A percentile compares a stretch with the other conserved stretches of the same genome.
Evolutionary conservation across 306 rosid genomes (phyloP).

Genomic region (Cucumis hystrix): DNA sequence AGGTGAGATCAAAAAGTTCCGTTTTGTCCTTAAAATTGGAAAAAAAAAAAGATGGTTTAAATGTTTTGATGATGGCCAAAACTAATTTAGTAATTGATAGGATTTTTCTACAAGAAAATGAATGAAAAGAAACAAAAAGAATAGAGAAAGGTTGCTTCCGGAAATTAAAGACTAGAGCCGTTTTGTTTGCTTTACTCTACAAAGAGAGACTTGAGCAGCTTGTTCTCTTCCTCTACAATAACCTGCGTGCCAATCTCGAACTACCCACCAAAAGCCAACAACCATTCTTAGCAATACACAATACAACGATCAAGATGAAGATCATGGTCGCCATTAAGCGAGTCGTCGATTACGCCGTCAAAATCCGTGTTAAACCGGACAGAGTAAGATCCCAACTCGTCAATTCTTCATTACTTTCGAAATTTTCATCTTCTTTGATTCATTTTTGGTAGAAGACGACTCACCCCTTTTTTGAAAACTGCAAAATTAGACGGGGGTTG

Average conservation of each 20-base stretch:
- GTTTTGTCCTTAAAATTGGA: no score
- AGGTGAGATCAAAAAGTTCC: no score
- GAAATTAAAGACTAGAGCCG: background rate
- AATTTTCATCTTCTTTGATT: background rate
- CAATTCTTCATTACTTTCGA: background rate
- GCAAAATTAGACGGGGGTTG: slow-evolving; percentile 49
- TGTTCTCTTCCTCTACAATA: background rate
- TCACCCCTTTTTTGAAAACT: background rate
- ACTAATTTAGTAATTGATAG: no score
- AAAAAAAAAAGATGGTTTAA: no score
- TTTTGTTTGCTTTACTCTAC: background rate
- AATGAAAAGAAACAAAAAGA: no score
- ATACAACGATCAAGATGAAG: slow-evolving; percentile 39
- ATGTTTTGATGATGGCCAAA: no score
- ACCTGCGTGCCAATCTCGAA: background rate
- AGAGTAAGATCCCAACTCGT: slow-evolving; percentile 25
- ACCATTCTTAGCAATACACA: background rate
- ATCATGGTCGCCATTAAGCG: slow-evolving; percentile 81
- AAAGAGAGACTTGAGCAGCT: background rate
- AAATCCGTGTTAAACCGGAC: slow-evolving; percentile 84
- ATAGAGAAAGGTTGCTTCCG: background rate
- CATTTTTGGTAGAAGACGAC: background rate
- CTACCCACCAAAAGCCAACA: background rate
- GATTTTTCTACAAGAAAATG: no score
- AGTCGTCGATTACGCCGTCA: slow-evolving; percentile 84